Conservation (phyloP, 768 basidiomycete species). For the Leucocoprinus birnbaumii region DNA sequence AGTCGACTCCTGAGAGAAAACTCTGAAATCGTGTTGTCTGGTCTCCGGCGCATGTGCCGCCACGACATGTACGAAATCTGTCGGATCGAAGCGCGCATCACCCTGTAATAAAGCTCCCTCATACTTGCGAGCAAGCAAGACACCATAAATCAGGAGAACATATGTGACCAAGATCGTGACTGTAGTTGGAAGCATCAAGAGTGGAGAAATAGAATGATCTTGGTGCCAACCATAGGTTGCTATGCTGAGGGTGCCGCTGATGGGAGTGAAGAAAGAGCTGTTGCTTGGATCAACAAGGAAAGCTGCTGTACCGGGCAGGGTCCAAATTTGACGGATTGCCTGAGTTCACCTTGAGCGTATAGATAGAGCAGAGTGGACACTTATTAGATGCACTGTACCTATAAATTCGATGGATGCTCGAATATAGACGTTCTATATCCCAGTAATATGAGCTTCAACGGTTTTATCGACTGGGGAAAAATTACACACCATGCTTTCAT, state of each 20-base stretch:
- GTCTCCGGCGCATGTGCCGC: slow-evolving; percentile 4
- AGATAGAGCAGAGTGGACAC: not conserved
- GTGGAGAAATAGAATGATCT: not conserved
- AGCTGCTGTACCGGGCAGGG: no score
- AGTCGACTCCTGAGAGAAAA: not conserved
- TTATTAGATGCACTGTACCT: no score
- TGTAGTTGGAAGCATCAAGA: slow-evolving; percentile 4
- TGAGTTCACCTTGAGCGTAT: no score
- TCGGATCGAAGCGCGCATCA: slow-evolving; percentile 2
- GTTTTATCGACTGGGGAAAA: no score
- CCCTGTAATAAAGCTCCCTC: not conserved
- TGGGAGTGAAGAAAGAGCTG: not conserved
- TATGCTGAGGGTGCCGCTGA: not conserved
- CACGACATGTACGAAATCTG: slow-evolving; percentile 1
- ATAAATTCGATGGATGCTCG: no score
- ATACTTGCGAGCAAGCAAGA: not conserved
- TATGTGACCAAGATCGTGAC: not conserved
- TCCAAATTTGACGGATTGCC: no score
- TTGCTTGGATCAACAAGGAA: not conserved
- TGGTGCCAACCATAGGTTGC: slow-evolving; percentile 5
- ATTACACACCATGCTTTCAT: no score
- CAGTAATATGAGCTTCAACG: no score
- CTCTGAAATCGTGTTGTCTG: not conserved
- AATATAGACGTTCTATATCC: no score
- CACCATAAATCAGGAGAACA: not conserved